These are phyloP conservation scores for Wickerhamiella sergipiensis DNA, from an alignment of 805 yeast species.

Conservation along the genomic window DNA sequence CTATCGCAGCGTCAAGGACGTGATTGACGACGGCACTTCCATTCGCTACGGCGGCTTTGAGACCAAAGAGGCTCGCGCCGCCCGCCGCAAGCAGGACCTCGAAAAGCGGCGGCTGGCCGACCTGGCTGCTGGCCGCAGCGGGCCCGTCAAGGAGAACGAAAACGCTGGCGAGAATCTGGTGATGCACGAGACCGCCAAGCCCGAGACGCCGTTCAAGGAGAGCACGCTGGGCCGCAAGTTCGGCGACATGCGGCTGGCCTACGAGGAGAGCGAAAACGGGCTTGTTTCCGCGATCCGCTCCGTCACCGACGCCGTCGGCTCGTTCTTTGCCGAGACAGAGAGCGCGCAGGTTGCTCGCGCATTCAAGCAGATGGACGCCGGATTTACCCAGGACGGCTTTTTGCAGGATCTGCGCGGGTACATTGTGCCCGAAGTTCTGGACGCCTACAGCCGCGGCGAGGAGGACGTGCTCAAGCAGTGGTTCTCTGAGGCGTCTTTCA, in stretches of 20 bases:
- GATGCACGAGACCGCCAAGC: conserved; percentile 64
- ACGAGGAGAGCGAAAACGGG: conserved; percentile 88
- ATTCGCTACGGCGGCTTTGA: conserved; percentile 87
- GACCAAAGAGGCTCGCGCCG: conserved; percentile 64
- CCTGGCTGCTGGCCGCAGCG: conserved; percentile 41
- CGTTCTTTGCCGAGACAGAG: conserved; percentile 92
- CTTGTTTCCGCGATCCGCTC: conserved; percentile 70
- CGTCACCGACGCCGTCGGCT: conserved; percentile 63
- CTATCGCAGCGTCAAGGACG: conserved; percentile 77
- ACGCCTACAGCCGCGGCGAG: conserved; percentile 89
- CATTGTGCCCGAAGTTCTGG: conserved; percentile 88
- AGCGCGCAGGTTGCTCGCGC: conserved; percentile 80
- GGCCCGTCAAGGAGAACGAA: conserved; percentile 54
- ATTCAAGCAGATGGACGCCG: conserved; percentile 82
- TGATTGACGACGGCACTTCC: conserved; percentile 83
- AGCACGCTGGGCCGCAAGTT: conserved; percentile 56
- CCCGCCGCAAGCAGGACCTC: conserved; percentile 43
- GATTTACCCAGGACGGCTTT: conserved; percentile 67
- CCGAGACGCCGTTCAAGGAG: conserved; percentile 56
- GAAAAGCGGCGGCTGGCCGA: conserved; percentile 15
- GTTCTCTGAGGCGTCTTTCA: conserved; percentile 95
- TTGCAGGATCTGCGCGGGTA: conserved; percentile 75
- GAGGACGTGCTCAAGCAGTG: conserved; percentile 69
- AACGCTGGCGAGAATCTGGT: conserved; percentile 68
- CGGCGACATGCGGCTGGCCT: conserved; percentile 44